Evolutionary conservation across 1,284 basidiomycete genomes (phyloP).

Genomic region (Sporisorium sorghi): DNA sequence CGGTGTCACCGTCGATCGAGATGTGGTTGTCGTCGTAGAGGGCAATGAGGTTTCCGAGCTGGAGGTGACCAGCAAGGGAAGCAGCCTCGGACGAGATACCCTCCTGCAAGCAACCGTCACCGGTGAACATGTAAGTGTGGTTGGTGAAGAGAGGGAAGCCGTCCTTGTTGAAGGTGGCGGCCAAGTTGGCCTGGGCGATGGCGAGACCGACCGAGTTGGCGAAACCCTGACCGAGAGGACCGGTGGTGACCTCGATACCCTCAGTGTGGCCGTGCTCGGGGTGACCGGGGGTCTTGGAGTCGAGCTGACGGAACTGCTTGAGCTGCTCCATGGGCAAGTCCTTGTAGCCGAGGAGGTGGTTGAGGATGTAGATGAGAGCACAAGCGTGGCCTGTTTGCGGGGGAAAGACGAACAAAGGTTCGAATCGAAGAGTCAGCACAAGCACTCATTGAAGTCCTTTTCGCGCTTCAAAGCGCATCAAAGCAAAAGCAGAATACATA

Average conservation of each 20-base stretch:
- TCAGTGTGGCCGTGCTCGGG: conserved; percentile 84
- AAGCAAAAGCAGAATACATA: conserved; percentile 7
- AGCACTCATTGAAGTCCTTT: too few species aligned
- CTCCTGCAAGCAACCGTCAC: conserved; percentile 96
- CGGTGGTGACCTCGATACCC: conserved; percentile 95
- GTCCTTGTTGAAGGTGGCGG: conserved; percentile 87
- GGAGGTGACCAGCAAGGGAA: conserved; percentile 89
- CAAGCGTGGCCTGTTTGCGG: conserved; percentile 70
- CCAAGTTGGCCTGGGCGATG: conserved; percentile 90
- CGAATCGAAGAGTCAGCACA: conserved; percentile 1
- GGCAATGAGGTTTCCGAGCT: conserved; percentile 86
- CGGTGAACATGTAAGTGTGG: conserved; percentile 88
- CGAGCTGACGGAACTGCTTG: conserved; percentile 78
- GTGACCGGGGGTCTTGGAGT: conserved; percentile 79
- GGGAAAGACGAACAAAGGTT: conserved; percentile 73
- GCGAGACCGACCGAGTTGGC: conserved; percentile 92
- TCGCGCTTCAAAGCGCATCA: neutral
- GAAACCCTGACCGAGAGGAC: conserved; percentile 89
- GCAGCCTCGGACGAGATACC: conserved; percentile 91
- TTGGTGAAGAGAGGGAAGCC: conserved; percentile 87
- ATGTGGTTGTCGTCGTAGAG: conserved; percentile 77
- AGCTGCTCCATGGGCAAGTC: conserved; percentile 83
- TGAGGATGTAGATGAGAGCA: conserved; percentile 78
- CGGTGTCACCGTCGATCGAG: conserved; percentile 93
- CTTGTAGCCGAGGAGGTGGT: conserved; percentile 84